Evolutionary conservation across 345 rosid genomes (phyloP).

Genomic region (Euclidium syriacum): DNA sequence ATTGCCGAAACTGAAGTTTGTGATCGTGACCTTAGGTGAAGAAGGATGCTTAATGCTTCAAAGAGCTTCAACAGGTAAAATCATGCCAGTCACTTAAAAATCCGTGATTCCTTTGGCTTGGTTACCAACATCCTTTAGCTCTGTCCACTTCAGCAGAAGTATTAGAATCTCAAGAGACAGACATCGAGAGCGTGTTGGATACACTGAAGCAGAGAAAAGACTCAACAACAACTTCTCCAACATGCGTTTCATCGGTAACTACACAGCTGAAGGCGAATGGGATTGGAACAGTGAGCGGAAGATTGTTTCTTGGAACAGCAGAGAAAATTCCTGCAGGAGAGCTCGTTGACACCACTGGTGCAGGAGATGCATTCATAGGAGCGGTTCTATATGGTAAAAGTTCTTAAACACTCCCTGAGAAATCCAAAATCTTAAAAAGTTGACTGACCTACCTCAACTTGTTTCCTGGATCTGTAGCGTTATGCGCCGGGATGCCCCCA

Average conservation of each 20-base stretch:
- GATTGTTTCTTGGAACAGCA: conserved; percentile 64
- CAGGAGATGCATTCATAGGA: conserved; percentile 89
- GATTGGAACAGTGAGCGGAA: conserved; percentile 54
- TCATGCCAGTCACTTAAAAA: neutral
- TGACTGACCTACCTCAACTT: neutral
- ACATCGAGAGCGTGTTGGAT: conserved; percentile 51
- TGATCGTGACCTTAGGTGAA: conserved; percentile 79
- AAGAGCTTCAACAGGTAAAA: conserved; percentile 52
- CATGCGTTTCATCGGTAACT: conserved; percentile 59
- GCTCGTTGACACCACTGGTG: conserved; percentile 90
- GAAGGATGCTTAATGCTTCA: conserved; percentile 86
- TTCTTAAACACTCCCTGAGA: neutral
- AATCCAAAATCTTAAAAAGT: neutral
- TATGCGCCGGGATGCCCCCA: conserved; percentile 61
- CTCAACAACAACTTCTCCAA: conserved; percentile 40
- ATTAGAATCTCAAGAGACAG: conserved; percentile 41
- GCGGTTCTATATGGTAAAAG: conserved; percentile 63
- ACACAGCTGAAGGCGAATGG: conserved; percentile 52
- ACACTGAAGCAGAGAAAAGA: conserved; percentile 44
- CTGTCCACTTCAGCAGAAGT: conserved; percentile 26
- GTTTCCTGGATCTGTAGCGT: conserved; percentile 35
- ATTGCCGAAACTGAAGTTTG: conserved; percentile 70
- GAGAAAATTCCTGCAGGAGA: conserved; percentile 72
- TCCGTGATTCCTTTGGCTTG: neutral
- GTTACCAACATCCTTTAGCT: neutral